Conservation (phyloP, 2,329 filamentous ascomycete genomes). For the Xylariaceae sp. region DNA sequence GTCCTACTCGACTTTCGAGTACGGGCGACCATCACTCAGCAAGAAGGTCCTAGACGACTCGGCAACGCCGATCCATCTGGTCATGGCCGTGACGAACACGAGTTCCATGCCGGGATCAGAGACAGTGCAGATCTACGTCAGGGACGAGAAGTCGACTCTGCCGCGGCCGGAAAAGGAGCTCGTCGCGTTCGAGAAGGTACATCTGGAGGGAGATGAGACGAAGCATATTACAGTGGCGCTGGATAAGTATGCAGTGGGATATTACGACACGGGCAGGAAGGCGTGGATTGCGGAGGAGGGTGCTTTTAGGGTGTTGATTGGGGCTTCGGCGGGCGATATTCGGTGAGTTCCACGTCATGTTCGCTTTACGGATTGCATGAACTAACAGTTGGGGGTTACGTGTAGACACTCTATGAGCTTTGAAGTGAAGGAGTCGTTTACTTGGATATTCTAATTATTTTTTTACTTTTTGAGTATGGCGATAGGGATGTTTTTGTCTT, state of each 20-base stretch:
- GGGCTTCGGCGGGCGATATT: slow-evolving; percentile 60
- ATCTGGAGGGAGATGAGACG: slow-evolving; percentile 53
- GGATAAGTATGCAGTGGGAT: slow-evolving; percentile 52
- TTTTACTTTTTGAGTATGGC: neutral
- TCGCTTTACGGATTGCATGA: neutral
- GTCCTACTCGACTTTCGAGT: slow-evolving; percentile 67
- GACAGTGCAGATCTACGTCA: slow-evolving; percentile 65
- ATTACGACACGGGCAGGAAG: slow-evolving; percentile 57
- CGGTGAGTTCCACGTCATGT: slow-evolving; percentile 38
- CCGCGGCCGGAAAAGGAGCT: slow-evolving; percentile 67
- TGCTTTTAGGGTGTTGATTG: slow-evolving; percentile 56
- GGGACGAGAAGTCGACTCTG: slow-evolving; percentile 59
- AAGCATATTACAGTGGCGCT: slow-evolving; percentile 44
- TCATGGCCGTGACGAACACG: slow-evolving; percentile 50
- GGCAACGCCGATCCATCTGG: slow-evolving; percentile 40
- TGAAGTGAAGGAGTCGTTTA: slow-evolving; percentile 60
- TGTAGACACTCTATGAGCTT: slow-evolving; percentile 48
- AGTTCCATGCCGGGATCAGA: slow-evolving; percentile 56
- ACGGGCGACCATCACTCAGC: slow-evolving; percentile 53
- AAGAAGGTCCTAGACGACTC: slow-evolving; percentile 36
- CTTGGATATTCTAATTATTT: slow-evolving; percentile 57
- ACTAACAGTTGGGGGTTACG: slow-evolving; percentile 15
- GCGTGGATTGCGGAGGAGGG: slow-evolving; percentile 66
- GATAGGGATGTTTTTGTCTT: too few species aligned
- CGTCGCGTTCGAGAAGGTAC: slow-evolving; percentile 64